phyloP scores from a whole-genome alignment of 352 stramenopile genomes.

The Globisporangium middletonii region DNA sequence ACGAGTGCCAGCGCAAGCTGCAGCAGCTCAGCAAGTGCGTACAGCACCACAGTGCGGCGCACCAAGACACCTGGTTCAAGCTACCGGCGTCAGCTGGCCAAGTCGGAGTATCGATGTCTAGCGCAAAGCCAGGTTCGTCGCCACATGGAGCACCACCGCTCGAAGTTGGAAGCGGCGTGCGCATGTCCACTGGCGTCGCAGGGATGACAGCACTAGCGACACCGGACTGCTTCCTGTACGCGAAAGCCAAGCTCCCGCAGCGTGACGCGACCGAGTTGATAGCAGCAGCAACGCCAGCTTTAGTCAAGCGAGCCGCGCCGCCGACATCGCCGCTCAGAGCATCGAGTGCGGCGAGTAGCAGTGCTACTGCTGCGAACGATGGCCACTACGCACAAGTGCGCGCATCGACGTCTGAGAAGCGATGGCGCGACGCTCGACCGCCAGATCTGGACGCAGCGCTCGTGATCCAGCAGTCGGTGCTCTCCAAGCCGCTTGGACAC shows the following conservation, averaged over 20 bases:
- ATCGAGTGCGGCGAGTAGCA: no score
- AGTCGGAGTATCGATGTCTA: no score
- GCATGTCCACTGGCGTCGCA: constrained; percentile 11
- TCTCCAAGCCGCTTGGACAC: constrained; percentile 19
- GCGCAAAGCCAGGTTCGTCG: no score
- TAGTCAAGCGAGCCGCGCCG: no score
- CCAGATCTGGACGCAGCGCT: constrained; percentile 14
- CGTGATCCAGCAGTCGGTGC: constrained; percentile 23
- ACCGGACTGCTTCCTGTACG: constrained; percentile 40
- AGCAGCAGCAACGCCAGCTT: no score
- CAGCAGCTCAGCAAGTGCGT: constrained; percentile 24
- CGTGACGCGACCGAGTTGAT: constrained; percentile 2
- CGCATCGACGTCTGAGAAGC: background rate
- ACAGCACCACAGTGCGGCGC: background rate
- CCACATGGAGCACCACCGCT: no score
- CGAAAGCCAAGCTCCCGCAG: constrained; percentile 32
- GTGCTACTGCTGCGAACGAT: no score
- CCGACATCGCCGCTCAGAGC: no score
- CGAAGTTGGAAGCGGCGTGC: constrained; percentile 5
- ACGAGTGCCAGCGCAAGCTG: constrained; percentile 21
- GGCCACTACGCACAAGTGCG: background rate
- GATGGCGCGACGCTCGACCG: background rate
- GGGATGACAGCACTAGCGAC: constrained; percentile 5
- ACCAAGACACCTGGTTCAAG: background rate
- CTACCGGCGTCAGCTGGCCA: no score